Evolutionary conservation across 257 asterid genomes (phyloP), one percentile per base, ranked within the genome.

Genomic region (Salvia splendens): DNA sequence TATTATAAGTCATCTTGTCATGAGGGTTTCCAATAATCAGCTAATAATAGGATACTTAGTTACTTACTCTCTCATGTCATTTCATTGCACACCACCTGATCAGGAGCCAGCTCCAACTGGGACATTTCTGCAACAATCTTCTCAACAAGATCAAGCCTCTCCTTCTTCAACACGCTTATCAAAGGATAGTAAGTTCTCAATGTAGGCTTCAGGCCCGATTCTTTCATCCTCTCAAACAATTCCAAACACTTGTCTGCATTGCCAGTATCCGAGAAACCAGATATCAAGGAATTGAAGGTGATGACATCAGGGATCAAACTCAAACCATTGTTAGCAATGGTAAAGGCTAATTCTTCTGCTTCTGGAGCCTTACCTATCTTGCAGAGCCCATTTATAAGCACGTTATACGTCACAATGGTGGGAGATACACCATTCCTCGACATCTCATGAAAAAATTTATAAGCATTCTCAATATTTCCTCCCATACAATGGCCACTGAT

Each of bases 201-300:
- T 17, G 92, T 84, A 42, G 98, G 96, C 75, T 71, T 76, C 59
- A 92, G 60, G 56, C 95, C 87, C 4, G 80, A 76, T 40, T 50
- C 65, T 81, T 84, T 89, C 89, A 91, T 79, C 74, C 78, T 79
- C 55, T 83, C 87, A 51, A 82, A 88, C 62, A 77, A 62, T 65
- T 84, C 82, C 53, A 84, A 64, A 76, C 84, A 85, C 78, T 85
- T 89, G 9, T 68, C 79, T 41, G 52, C 67, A 65, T 89, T 71
- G 15, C 87, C 87, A 32, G 79, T 77, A 65, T 17, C 58, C 28
- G 89, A 77, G 79, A 78, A 86, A 24, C 86, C 94, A 33, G 83
- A 83, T 57, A 91, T 78, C 66, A 91, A 77, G 61, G 89, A 79
- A 78, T 91, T 87, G 76, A 75, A 91, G 46, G 96, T 89, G 75